Evolutionary conservation across 768 basidiomycete species (phyloP).

Genomic region (Hortiboletus flavorubellus): DNA sequence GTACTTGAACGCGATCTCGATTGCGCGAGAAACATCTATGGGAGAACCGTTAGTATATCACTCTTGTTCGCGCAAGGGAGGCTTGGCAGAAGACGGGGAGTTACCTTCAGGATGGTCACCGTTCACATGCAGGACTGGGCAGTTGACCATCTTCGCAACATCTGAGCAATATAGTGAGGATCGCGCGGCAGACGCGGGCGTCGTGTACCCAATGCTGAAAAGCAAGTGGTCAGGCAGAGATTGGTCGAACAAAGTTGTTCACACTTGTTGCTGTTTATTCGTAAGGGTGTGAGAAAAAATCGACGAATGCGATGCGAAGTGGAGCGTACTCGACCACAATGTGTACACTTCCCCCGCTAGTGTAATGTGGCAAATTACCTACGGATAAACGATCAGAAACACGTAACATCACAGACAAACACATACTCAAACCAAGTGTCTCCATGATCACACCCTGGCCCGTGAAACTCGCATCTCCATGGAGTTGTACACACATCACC

Average conservation of each 20-base stretch:
- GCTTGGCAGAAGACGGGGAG: background rate
- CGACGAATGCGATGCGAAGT: background rate
- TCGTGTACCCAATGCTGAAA: conserved; percentile 85
- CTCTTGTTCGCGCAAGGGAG: background rate
- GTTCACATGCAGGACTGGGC: conserved; percentile 87
- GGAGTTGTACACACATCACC: conserved; percentile 87
- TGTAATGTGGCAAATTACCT: conserved; percentile 90
- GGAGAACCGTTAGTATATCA: background rate
- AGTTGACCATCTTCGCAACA: conserved; percentile 85
- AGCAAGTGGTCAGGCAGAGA: background rate
- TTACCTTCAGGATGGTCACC: conserved; percentile 85
- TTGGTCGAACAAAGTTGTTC: conserved; percentile 4
- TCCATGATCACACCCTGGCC: conserved; percentile 94
- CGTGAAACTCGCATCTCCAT: conserved; percentile 89
- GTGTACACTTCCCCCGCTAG: conserved; percentile 86
- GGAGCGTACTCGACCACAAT: conserved; percentile 81
- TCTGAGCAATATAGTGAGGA: conserved; percentile 89
- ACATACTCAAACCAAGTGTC: conserved; percentile 72
- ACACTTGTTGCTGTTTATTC: conserved; percentile 54
- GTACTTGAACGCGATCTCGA: conserved; percentile 87
- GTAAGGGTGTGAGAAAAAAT: background rate
- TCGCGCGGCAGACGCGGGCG: conserved; percentile 78
- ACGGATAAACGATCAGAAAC: background rate
- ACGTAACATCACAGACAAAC: background rate
- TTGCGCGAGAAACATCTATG: conserved; percentile 78